phyloP scores from a whole-genome alignment of 257 asterid species.

The Scutellaria barbata region DNA sequence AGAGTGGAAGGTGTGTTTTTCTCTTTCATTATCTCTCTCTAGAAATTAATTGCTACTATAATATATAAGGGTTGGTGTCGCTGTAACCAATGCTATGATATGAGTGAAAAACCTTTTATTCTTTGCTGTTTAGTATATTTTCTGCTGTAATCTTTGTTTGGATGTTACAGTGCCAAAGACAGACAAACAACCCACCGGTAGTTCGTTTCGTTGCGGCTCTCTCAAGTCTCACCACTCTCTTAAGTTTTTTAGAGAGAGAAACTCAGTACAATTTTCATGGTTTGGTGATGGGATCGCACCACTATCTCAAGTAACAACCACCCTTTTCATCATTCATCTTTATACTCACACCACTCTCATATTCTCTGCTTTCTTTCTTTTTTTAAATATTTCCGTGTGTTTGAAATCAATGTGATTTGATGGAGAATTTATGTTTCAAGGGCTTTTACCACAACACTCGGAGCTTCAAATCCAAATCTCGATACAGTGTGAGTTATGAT shows the following conservation, averaged over 20 bases:
- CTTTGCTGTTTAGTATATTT: slow-evolving; percentile 5
- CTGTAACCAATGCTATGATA: slow-evolving; percentile 41
- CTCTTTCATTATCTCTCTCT: slow-evolving; percentile 29
- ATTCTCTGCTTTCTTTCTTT: neutral
- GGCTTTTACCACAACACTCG: slow-evolving; percentile 26
- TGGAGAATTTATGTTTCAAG: slow-evolving; percentile 12
- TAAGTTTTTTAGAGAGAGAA: slow-evolving; percentile 42
- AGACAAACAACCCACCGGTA: slow-evolving; percentile 64
- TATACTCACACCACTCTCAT: slow-evolving; percentile 38
- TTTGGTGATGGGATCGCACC: slow-evolving; percentile 64
- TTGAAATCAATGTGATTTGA: slow-evolving; percentile 8
- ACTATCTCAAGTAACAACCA: slow-evolving; percentile 44
- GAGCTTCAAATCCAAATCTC: slow-evolving; percentile 27
- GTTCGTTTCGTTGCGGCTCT: slow-evolving; percentile 76
- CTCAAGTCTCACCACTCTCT: slow-evolving; percentile 46
- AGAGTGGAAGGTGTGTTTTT: slow-evolving; percentile 45
- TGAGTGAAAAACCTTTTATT: slow-evolving; percentile 22
- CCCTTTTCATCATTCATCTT: slow-evolving; percentile 23
- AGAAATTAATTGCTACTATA: slow-evolving; percentile 26
- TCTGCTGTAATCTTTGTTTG: slow-evolving; percentile 38
- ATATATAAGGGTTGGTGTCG: slow-evolving; percentile 38
- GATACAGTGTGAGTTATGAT: neutral
- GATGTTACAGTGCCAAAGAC: slow-evolving; percentile 47
- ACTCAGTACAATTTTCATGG: neutral
- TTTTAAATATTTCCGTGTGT: slow-evolving; percentile 31